phyloP scores from a whole-genome alignment of 2,329 filamentous ascomycete species.

The Talaromyces sp. region DNA sequence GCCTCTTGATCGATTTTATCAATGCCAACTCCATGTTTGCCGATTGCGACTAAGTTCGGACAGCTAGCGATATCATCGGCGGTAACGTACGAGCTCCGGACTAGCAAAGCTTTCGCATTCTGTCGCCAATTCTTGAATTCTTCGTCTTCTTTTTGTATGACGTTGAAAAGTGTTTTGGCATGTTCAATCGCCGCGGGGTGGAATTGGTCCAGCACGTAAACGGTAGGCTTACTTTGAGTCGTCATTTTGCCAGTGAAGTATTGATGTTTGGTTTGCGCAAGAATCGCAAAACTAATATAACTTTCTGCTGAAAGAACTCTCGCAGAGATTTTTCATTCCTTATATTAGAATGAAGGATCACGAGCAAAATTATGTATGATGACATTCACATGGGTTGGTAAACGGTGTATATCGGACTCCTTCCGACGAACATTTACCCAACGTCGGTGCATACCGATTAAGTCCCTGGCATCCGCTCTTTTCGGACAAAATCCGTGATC shows the following conservation, averaged over 20 bases:
- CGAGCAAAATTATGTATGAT: neutral
- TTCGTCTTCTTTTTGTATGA: slow-evolving; percentile 35
- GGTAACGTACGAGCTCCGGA: slow-evolving; percentile 38
- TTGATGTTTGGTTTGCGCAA: too few species aligned
- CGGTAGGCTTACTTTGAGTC: neutral
- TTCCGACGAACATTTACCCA: neutral
- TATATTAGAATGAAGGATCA: neutral
- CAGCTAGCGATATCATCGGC: slow-evolving; percentile 38
- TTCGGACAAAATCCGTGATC: neutral
- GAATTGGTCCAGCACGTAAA: slow-evolving; percentile 43
- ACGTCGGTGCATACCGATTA: too few species aligned
- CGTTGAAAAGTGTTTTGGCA: slow-evolving; percentile 39
- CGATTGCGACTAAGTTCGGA: slow-evolving; percentile 41
- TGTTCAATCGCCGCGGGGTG: slow-evolving; percentile 37
- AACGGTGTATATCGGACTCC: neutral
- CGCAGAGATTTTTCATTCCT: too few species aligned
- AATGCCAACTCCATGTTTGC: slow-evolving; percentile 49
- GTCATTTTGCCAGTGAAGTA: neutral
- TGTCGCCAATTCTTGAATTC: slow-evolving; percentile 40
- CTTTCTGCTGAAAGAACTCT: too few species aligned
- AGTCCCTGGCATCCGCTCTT: neutral
- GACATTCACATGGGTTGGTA: neutral
- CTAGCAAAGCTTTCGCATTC: slow-evolving; percentile 41
- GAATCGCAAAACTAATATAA: too few species aligned
- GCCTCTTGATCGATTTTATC: slow-evolving; percentile 47